Base-by-base conservation (phyloP, 2,329 filamentous ascomycete genomes). In the Graphiopsis chlorocephala region DNA sequence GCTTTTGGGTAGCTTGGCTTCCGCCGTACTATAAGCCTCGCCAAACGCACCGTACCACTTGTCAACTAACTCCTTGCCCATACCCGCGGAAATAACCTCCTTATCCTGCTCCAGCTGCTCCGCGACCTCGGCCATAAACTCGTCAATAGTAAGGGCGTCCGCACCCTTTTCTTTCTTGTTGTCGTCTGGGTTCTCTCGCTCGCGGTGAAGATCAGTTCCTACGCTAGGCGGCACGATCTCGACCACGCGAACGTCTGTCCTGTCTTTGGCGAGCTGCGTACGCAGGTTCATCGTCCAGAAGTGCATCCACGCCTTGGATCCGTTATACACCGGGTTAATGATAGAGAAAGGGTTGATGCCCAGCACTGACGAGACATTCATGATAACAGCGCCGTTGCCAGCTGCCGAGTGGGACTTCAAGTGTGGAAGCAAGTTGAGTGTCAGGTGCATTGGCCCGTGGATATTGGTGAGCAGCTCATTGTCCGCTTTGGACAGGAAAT, bases 391-490 rank as follows among this genome's bases (percentile, higher is more conserved):
- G 12, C 68, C 77, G 10, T 20, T 45, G 48, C 60, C 60, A 17
- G 31, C 60, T 15, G 60, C 60, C 1, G 73, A 68, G 23, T 76
- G 73, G 61, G 79, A 78, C 57, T 79, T 80, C 62, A 87, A 78
- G 62, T 87, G 84, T 2, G 78, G 76, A 1, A 87, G 74, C 0
- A 87, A 73, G 1, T 73, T 69, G 0, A 86, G 67, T 0, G 80
- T 75, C 1, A 88, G 77, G 68, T 87, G 85, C 83, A 87, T 82
- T 0, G 85, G 84, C 0, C 85, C 84, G 0, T 82, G 78, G 67
- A 87, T 81, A 66, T 87, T 86, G 73, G 85, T 86, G 68, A 85
- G 76, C 60, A 87, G 83, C 67, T 87, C 85, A 42, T 85, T 76
- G 66, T 87, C 84, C 0, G 83, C 84, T 63, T 83, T 83, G 14